Evolutionary conservation across 495 filamentous ascomycete species (phyloP), one percentile per base, ranked within the genome.

Genomic region (Xylaria nigripes): DNA sequence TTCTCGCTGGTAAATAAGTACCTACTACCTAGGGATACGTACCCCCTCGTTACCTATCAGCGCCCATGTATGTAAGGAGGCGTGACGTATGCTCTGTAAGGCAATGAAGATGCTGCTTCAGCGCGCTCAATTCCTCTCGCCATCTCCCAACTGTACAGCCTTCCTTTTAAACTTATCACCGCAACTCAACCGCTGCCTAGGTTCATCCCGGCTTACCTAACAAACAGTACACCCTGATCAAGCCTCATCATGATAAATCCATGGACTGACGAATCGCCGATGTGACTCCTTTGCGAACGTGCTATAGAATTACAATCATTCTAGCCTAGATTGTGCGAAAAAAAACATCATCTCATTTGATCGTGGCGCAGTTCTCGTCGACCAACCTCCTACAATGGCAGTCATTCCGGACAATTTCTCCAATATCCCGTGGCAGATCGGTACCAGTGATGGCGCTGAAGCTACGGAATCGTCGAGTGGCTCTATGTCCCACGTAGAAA

Each of bases 351-450:
- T 34, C 4, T 27, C 4, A 12, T 47, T 19, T 21, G 27, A 32
- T 25, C 25, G 27, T 47, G 27, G 21, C 6, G 18, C 27, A 9
- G 27, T 24, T 7, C 6, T n/a, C 25, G 22, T 21, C 46, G 2
- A 1, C 8, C 46, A 30, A 19, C 19, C 44, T 48, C 44, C 8
- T 27, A 64, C 61, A 29, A 74, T 77, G 74, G 70, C 70, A 41
- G 73, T 75, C 55, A 66, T 75, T 19, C 68, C 74, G 49, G 72
- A 76, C 60, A 72, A 72, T 58, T 77, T 77, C 60, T 76, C 75
- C 59, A 76, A 69, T 50, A 71, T 77, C 48, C 73, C 72, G 1
- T 77, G 75, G 75, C 68, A 72, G 22, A 74, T 61, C 64, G 70
- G 70, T 29, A 66, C 66, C 41, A 68, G 66, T 41, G 61, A 62